Conservation (phyloP, 2,329 filamentous ascomycete species). For the Lasiodiplodia citricola region DNA sequence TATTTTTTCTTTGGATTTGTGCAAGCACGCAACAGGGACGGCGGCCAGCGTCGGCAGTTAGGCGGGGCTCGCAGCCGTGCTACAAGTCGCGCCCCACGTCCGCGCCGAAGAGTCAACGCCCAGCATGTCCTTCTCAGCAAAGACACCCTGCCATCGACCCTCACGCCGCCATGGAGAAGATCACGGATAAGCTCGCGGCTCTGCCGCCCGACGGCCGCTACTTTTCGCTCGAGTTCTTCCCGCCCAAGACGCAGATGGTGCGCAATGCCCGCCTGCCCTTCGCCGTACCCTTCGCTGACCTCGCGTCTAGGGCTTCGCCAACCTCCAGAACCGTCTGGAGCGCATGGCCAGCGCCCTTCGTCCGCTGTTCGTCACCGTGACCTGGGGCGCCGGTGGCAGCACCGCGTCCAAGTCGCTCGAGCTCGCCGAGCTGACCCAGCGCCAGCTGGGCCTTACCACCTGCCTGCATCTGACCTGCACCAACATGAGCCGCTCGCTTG, state of each 20-base stretch:
- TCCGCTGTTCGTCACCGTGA: slow-evolving; percentile 95
- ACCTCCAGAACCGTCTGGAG: slow-evolving; percentile 88
- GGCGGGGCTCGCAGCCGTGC: slow-evolving; percentile 10
- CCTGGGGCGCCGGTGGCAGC: slow-evolving; percentile 95
- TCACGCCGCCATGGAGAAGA: slow-evolving; percentile 56
- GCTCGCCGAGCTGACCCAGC: slow-evolving; percentile 92
- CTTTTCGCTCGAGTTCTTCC: slow-evolving; percentile 99
- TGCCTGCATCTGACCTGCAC: slow-evolving; percentile 97
- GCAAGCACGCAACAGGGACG: neutral
- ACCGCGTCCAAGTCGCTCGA: slow-evolving; percentile 91
- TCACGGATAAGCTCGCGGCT: slow-evolving; percentile 93
- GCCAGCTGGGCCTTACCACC: slow-evolving; percentile 88
- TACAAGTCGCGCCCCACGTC: slow-evolving; percentile 14
- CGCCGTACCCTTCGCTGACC: slow-evolving; percentile 14
- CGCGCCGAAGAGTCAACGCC: slow-evolving; percentile 15
- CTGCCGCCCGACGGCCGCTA: slow-evolving; percentile 81
- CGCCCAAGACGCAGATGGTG: slow-evolving; percentile 91
- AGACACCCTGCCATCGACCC: slow-evolving; percentile 7
- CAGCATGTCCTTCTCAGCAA: slow-evolving; percentile 17
- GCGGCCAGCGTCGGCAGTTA: slow-evolving; percentile 11
- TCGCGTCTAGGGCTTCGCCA: slow-evolving; percentile 73
- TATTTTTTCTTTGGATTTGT: neutral
- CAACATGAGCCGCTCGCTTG: slow-evolving; percentile 86
- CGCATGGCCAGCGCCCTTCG: slow-evolving; percentile 92
- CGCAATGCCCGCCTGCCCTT: slow-evolving; percentile 23